Base-by-base conservation (phyloP, 257 asterid genomes). In the Knoxia roxburghii region DNA sequence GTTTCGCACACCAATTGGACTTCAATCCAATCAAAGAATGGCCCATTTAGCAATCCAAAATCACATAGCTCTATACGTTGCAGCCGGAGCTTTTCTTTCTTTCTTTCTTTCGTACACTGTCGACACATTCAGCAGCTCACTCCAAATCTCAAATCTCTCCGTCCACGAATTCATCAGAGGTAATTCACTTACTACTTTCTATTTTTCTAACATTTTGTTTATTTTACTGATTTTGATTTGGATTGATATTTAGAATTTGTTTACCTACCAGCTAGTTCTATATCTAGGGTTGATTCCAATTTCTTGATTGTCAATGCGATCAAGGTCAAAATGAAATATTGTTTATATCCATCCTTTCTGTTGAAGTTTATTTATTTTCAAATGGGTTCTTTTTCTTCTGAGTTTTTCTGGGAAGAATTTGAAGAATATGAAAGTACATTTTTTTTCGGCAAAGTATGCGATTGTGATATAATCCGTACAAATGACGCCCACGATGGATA, bases 91-190 rank as follows among this genome's bases (percentile, higher is more conserved):
- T 46, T 50, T n/a, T n/a, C n/a, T n/a, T n/a, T n/a, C n/a, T n/a
- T n/a, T n/a, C n/a, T n/a, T n/a, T n/a, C n/a, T n/a, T n/a, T n/a
- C n/a, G n/a, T n/a, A n/a, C n/a, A n/a, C n/a, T n/a, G 41, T 37
- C 9, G 41, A 37, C 9, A 37, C 6, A 37, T 9, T 37, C 41
- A 37, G 41, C 26, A 21, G 50, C 61, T 50, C 61, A 9, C 5
- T 46, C 7, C 18, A 1, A 43, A 17, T 64, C 30, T 0, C 9
- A 18, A 20, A 32, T 48, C 53, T 20, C 53, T 20, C 53, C 3
- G 15, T 26, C 65, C 49, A 35, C 26, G 30, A 60, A n/a, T n/a
- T 46, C 57, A 29, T 65, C 39, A 45, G 11, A 65, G 70, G 61
- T 66, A 51, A 7, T 20, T 6, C 27, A 2, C 3, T 51, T 30